Evolutionary conservation across 106 monocot genomes (phyloP), one percentile per base, ranked within the genome.

Genomic region (Phalaenopsis aphrodite): DNA sequence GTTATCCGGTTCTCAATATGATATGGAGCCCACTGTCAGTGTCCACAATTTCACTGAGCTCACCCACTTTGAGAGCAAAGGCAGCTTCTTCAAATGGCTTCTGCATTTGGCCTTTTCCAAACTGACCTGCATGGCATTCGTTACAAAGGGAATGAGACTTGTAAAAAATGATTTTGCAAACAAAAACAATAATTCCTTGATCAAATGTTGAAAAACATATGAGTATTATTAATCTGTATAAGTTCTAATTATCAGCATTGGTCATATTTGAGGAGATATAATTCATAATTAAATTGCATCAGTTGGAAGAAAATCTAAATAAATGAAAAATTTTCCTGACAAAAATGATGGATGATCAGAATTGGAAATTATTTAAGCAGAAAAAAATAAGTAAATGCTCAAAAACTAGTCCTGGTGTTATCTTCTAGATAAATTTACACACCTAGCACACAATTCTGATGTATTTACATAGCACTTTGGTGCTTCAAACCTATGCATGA

Each of bases 11-110:
- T 56, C 95, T 85, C 67, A 91, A 82, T 69, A 96, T 96, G 85
- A 96, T 87, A 83, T 96, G 95, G 78, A 84, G 89, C 5, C 95
- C 95, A 64, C 95, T 96, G 78, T 96, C 95, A 9, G 95, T 96
- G 52, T 96, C 95, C 69, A 96, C 85, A 47, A 91, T 80, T 58
- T 87, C 91, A 38, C 95, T 95, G 1, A 93, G 84, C 84, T 95
- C 95, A 4, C 95, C 95, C 21, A 95, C 88, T 78, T 79, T 79
- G 75, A 95, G 88, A 24, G 87, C 78, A 79, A 87, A 95, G 14
- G 95, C 71, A 19, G 90, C 92, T 74, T 95, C 90, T 72, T 95
- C 95, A 74, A 95, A 95, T n/a, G 92, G 90, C 76, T 87, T 92
- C 87, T 95, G 95, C 95, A 95, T 95, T 90, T 92, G 92, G 36